These are phyloP conservation scores for Schizophyllum commune DNA, from an alignment of 1,284 basidiomycete genomes.

Conservation along the genomic window DNA sequence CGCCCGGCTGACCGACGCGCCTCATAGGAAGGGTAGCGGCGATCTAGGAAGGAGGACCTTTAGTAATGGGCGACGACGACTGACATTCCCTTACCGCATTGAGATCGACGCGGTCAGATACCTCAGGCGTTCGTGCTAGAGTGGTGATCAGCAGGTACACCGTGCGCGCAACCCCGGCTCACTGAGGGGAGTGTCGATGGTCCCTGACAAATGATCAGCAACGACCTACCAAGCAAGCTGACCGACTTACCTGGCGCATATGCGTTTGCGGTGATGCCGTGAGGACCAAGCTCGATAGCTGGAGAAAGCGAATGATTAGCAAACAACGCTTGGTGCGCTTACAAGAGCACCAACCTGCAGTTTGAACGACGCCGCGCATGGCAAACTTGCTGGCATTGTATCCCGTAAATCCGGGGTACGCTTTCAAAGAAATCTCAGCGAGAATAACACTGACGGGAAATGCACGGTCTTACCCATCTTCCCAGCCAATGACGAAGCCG, in stretches of 20 bases:
- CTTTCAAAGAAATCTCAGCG: neutral
- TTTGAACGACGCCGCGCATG: constrained; percentile 20
- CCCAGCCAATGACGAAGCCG: constrained; percentile 30
- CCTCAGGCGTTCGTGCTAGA: neutral
- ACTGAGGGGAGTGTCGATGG: constrained; percentile 28
- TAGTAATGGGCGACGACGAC: neutral
- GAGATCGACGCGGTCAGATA: neutral
- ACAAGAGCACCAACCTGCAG: constrained; percentile 13
- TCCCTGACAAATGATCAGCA: neutral
- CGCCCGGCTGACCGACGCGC: constrained; percentile 10
- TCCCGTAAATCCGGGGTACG: constrained; percentile 2
- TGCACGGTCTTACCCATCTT: constrained; percentile 21
- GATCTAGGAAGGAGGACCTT: neutral
- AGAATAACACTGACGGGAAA: neutral
- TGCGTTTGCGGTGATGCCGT: constrained; percentile 43
- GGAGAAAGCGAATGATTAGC: neutral
- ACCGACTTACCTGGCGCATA: constrained; percentile 35
- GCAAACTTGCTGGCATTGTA: constrained; percentile 25
- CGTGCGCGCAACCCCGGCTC: constrained; percentile 1
- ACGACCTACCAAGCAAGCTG: neutral
- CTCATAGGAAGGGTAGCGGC: neutral
- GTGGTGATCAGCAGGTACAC: neutral
- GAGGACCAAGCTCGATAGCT: constrained; percentile 33
- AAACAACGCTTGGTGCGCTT: neutral
- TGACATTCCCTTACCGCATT: neutral